Evolutionary conservation across 2,329 filamentous ascomycete genomes (phyloP).

Genomic region (Zarea fungicola): DNA sequence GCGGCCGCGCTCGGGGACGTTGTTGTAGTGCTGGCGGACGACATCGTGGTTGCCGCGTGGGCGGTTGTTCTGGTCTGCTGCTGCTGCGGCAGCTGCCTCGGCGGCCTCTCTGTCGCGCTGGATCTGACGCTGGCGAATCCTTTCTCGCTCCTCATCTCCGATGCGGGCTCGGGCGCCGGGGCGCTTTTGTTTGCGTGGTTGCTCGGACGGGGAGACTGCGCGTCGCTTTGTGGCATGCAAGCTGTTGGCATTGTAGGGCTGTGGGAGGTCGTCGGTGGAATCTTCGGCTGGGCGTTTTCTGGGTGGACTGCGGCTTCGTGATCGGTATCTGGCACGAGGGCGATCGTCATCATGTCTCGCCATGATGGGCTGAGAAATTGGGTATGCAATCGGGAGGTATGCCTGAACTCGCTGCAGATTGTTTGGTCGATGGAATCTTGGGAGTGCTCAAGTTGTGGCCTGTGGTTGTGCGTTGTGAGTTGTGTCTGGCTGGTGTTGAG

Average conservation of each 20-base stretch:
- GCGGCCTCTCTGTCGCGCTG: constrained; percentile 47
- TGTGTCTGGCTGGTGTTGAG: not conserved
- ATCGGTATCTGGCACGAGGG: not conserved
- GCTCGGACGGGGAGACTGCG: constrained; percentile 48
- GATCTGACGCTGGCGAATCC: constrained; percentile 57
- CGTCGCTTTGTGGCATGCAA: constrained; percentile 56
- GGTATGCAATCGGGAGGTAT: not conserved
- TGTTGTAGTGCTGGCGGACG: constrained; percentile 92
- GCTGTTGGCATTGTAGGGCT: constrained; percentile 55
- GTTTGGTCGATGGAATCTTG: not conserved
- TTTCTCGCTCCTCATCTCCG: constrained; percentile 60
- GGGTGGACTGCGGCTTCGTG: constrained; percentile 14
- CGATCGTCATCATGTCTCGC: constrained; percentile 10
- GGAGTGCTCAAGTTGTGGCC: not conserved
- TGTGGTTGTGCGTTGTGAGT: not conserved
- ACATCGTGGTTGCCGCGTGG: constrained; percentile 67
- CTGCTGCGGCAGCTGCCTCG: constrained; percentile 30
- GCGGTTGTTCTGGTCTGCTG: constrained; percentile 34
- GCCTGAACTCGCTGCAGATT: not conserved
- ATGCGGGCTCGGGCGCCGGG: constrained; percentile 64
- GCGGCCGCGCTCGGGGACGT: constrained; percentile 84
- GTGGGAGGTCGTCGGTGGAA: constrained; percentile 43
- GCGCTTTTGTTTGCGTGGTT: constrained; percentile 62
- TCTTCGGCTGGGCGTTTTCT: constrained; percentile 28
- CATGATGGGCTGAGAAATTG: constrained; percentile 7